Conservation (phyloP, 305 asterid genomes). For the Fraxinus velutina region DNA sequence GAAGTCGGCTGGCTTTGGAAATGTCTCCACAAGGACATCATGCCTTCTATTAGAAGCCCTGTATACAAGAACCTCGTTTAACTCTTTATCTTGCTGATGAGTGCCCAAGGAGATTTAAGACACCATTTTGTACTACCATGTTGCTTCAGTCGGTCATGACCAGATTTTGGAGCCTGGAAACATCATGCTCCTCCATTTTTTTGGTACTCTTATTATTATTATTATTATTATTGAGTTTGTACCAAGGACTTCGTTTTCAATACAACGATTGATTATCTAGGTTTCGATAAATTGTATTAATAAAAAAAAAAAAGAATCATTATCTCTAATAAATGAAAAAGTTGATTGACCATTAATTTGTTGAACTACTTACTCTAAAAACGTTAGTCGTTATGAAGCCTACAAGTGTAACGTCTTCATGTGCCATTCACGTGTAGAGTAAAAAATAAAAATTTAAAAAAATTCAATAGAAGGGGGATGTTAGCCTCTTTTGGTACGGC, state of each 20-base stretch:
- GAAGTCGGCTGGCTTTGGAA: neutral
- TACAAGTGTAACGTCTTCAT: neutral
- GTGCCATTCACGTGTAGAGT: too few relatives aligned
- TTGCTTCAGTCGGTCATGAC: neutral
- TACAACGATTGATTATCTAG: neutral
- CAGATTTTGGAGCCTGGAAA: neutral
- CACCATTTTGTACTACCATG: neutral
- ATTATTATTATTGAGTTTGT: neutral
- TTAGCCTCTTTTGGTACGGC: neutral
- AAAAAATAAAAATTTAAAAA: too few relatives aligned
- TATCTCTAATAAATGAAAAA: too few relatives aligned
- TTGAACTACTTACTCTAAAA: neutral
- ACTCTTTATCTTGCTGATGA: neutral
- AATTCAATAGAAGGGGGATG: neutral
- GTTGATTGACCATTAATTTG: neutral
- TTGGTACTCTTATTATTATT: neutral
- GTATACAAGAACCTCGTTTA: neutral
- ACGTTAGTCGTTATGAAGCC: neutral
- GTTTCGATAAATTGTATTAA: neutral
- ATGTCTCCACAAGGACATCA: neutral
- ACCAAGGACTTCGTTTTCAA: neutral
- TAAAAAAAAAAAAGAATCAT: too few relatives aligned
- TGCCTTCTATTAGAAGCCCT: neutral
- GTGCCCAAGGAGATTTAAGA: neutral
- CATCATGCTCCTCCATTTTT: neutral